Evolutionary conservation across 169 alveolate species (phyloP).

Genomic region (Cryptosporidium baileyi): DNA sequence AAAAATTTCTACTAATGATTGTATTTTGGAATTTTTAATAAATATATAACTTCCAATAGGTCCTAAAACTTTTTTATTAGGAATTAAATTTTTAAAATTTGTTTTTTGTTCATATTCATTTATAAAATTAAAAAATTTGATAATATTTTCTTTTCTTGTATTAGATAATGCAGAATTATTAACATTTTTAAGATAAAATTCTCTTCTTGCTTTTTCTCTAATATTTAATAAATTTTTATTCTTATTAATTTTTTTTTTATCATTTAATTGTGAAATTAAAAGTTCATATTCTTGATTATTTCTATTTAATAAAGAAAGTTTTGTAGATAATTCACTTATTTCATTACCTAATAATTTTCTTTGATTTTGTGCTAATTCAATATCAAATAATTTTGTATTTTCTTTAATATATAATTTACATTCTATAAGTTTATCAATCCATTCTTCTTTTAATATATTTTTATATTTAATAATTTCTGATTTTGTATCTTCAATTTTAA

Average conservation of each 20-base stretch:
- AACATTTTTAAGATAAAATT: conserved; percentile 6
- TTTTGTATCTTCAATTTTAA: neutral
- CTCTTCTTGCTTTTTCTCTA: neutral
- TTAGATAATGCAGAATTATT: neutral
- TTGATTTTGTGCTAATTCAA: conserved; percentile 11
- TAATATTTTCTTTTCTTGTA: conserved; percentile 8
- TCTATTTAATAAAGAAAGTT: neutral
- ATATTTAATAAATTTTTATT: neutral
- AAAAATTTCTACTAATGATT: conserved; percentile 20
- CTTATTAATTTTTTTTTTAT: neutral
- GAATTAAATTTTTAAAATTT: neutral
- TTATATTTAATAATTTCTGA: neutral
- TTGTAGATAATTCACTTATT: conserved; percentile 18
- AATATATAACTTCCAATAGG: conserved; percentile 60
- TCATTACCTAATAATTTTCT: conserved; percentile 5
- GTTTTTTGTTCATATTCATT: neutral
- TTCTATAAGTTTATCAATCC: conserved; percentile 10
- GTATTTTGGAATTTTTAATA: neutral
- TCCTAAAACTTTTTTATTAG: conserved; percentile 25
- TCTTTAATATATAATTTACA: neutral
- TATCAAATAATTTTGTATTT: neutral
- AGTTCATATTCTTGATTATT: conserved; percentile 1
- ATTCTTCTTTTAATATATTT: neutral
- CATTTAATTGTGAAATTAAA: neutral
- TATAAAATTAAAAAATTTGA: neutral